Evolutionary conservation across 2,329 filamentous ascomycete genomes (phyloP).

Genomic region (Neopestalotiopsis clavispora): DNA sequence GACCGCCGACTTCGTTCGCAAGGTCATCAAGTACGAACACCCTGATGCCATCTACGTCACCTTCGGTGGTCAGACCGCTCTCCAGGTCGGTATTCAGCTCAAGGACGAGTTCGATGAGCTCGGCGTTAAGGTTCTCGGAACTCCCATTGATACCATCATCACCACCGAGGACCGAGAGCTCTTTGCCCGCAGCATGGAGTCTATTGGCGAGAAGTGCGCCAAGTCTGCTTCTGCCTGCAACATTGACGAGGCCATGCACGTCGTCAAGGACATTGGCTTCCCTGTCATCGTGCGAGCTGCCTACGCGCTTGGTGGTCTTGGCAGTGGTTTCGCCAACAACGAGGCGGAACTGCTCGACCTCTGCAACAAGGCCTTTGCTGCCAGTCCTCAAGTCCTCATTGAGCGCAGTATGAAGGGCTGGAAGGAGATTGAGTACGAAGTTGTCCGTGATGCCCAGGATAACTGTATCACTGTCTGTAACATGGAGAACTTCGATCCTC

Average conservation of each 20-base stretch:
- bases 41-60: constrained; percentile 98
- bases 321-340: constrained; percentile 93
- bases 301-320: constrained; percentile 92
- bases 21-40: constrained; percentile 92
- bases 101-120: constrained; percentile 95
- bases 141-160: constrained; percentile 96
- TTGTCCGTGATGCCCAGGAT: constrained; percentile 91
- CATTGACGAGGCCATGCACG: constrained; percentile 85
- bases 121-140: constrained; percentile 93
- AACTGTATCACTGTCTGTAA: constrained; percentile 99
- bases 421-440: constrained; percentile 99
- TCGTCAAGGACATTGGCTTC: constrained; percentile 90
- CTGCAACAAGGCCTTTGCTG: constrained; percentile 93
- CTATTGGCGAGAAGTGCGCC: constrained; percentile 96
- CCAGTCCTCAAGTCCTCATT: constrained; percentile 93
- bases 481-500: constrained; percentile 99
- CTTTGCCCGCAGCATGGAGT: constrained; percentile 97
- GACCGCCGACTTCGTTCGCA: constrained; percentile 95
- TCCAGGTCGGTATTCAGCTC: constrained; percentile 96
- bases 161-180: constrained; percentile 98
- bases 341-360: constrained; percentile 82
- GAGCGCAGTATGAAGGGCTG: constrained; percentile 99
- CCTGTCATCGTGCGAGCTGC: constrained; percentile 97
- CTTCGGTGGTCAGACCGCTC: constrained; percentile 95
- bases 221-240: constrained; percentile 93